Evolutionary conservation across 805 yeast species (phyloP), one percentile per base, ranked within the genome.

Genomic region (Cyberlindnera petersonii): DNA sequence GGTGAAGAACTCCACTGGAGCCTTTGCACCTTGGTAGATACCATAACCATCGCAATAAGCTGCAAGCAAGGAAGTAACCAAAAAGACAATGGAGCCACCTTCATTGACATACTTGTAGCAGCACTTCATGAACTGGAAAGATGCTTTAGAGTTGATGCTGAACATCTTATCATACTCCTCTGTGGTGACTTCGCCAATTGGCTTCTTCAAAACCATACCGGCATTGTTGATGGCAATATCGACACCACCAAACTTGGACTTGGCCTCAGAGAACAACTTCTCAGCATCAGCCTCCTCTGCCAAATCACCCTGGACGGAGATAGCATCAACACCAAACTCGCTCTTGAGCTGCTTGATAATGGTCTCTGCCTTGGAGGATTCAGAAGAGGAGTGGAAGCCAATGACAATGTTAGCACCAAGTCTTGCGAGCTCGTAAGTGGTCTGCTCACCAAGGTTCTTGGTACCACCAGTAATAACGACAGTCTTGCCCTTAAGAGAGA

Each of bases 211-310:
- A 17, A 80, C 86, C 68, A 61, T 74, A 37, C 86, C 86, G 27
- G 78, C 79, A 47, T 76, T 78, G 62, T 79, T 79, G 50, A 80
- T 66, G n/a, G 85, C 86, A 53, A 75, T 68, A 50, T 80, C 83
- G 46, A 76, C 62, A 16, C 60, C 53, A 26, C 81, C 82, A 40
- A 76, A 70, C 28, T 61, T 57, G 11, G 55, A 43, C 37, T 63
- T 62, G 7, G 78, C 74, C 9, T 57, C 59, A 14, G 59, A 68
- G 49, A 80, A 79, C 38, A 79, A 58, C 21, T 63, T 58, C 16
- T 60, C 55, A 24, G 68, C 61, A 9, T 69, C 74, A 1, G 48
- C 60, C 33, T 75, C 77, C 3, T 53, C 33, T 16, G 56, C 34
- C 16, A 54, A 24, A 37, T 54, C 53, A 24, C 52, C 59, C 26